Percentiles rank a stretch among this genome's conserved stretches.
Conservation (phyloP, 176 grass and related monocot species). For the Carex cristatella region DNA sequence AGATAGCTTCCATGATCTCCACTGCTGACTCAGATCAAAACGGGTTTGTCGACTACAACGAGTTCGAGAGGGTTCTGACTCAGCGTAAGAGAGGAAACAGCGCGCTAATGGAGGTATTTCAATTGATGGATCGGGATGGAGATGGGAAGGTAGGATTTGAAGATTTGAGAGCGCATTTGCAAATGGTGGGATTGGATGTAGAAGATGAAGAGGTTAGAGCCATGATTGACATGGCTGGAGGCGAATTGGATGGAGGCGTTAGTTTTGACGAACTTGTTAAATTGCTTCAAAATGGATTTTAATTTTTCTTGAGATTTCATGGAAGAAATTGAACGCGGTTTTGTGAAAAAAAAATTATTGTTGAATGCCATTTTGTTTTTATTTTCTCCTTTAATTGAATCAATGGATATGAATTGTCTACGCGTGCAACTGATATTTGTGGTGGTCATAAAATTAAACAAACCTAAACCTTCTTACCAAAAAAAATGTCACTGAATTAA, state of each 20-base stretch:
- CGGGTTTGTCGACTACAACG: conserved; percentile 81
- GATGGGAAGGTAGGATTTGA: conserved; percentile 93
- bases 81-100: conserved; percentile 4
- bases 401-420: background rate
- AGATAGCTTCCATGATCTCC: conserved; percentile 79
- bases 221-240: conserved; percentile 63
- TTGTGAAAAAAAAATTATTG: background rate
- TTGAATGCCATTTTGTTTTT: background rate
- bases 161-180: conserved; percentile 79
- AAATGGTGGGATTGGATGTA: conserved; percentile 62
- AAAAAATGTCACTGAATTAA: too few relatives aligned
- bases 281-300: conserved; percentile 50
- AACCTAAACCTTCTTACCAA: too few relatives aligned
- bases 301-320: conserved; percentile 16
- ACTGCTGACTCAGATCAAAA: conserved; percentile 74
- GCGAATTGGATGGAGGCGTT: conserved; percentile 35
- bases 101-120: conserved; percentile 71
- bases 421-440: background rate
- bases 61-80: conserved; percentile 79
- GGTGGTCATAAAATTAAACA: background rate
- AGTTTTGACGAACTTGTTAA: conserved; percentile 46
- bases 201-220: conserved; percentile 59
- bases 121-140: conserved; percentile 86
- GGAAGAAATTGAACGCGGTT: background rate
- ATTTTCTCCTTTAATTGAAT: background rate